Conservation (phyloP, 228 moss, liverwort and hornwort genomes). For the Sphagnum fallax region DNA sequence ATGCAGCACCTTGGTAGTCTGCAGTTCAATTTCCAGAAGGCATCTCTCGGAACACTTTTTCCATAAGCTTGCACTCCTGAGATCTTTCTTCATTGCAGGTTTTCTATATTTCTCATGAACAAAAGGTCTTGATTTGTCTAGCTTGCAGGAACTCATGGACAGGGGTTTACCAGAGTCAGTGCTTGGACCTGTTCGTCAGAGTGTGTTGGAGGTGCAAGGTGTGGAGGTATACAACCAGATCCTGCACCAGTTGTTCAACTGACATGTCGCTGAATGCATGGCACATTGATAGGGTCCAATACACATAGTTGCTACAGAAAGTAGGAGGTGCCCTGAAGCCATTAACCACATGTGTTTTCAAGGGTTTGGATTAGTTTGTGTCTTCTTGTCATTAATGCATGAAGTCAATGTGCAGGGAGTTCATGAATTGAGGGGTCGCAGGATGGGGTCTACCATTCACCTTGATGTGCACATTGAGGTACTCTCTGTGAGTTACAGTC, state of each 20-base stretch:
- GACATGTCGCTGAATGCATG: too few relatives aligned
- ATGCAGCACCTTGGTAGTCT: too few relatives aligned
- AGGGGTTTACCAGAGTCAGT: slow-evolving; percentile 73
- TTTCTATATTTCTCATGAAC: background rate
- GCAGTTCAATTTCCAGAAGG: too few relatives aligned
- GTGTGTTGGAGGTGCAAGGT: slow-evolving; percentile 63
- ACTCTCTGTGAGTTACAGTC: background rate
- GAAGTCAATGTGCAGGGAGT: slow-evolving; percentile 46
- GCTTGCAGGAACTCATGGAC: slow-evolving; percentile 93
- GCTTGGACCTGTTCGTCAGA: slow-evolving; percentile 70
- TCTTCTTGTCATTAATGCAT: too few relatives aligned
- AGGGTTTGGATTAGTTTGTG: too few relatives aligned
- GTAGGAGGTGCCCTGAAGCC: too few relatives aligned
- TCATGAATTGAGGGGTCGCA: slow-evolving; percentile 85
- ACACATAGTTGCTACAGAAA: too few relatives aligned
- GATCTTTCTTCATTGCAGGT: background rate
- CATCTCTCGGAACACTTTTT: background rate
- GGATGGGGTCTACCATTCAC: slow-evolving; percentile 89
- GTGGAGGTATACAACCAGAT: slow-evolving; percentile 60
- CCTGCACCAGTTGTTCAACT: background rate
- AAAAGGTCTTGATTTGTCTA: slow-evolving; percentile 17
- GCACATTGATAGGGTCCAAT: too few relatives aligned
- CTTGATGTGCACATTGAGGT: slow-evolving; percentile 97
- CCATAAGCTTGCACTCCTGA: too few relatives aligned
- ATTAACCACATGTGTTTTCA: too few relatives aligned